Evolutionary conservation across 2,329 filamentous ascomycete species (phyloP).

Genomic region (Cytospora chrysosperma): DNA sequence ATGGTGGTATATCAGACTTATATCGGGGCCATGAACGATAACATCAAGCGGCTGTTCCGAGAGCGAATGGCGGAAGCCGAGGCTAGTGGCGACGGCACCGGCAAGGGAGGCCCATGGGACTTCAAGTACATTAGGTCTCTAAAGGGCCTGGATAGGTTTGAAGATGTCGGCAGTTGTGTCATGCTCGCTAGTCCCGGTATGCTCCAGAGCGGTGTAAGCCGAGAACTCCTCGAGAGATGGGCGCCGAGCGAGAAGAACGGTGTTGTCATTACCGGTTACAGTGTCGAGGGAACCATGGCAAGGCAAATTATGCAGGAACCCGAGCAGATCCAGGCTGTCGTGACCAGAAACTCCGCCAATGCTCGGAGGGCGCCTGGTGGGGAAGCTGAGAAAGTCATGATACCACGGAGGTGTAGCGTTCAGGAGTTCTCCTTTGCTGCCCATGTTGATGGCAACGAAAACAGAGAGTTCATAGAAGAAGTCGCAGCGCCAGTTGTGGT

Average conservation of each 20-base stretch:
- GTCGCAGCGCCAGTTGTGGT: slow-evolving; percentile 89
- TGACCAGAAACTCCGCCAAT: slow-evolving; percentile 69
- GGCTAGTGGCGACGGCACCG: slow-evolving; percentile 69
- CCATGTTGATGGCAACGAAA: slow-evolving; percentile 94
- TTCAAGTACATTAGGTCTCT: slow-evolving; percentile 92
- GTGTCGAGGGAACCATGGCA: slow-evolving; percentile 97
- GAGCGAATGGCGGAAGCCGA: slow-evolving; percentile 91
- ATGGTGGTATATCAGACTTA: slow-evolving; percentile 99
- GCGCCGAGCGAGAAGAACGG: slow-evolving; percentile 95
- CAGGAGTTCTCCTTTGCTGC: slow-evolving; percentile 95
- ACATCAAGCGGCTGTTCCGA: slow-evolving; percentile 92
- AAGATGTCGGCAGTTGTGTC: slow-evolving; percentile 91
- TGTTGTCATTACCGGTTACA: slow-evolving; percentile 98
- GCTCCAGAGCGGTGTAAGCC: slow-evolving; percentile 93
- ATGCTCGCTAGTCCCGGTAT: slow-evolving; percentile 98
- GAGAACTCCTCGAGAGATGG: slow-evolving; percentile 92
- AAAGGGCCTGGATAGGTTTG: slow-evolving; percentile 91
- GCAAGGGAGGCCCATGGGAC: slow-evolving; percentile 89
- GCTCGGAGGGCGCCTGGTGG: slow-evolving; percentile 62
- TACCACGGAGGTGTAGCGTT: slow-evolving; percentile 87
- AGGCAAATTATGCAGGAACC: slow-evolving; percentile 94
- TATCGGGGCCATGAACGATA: slow-evolving; percentile 98
- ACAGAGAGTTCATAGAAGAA: slow-evolving; percentile 95
- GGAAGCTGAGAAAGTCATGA: slow-evolving; percentile 85
- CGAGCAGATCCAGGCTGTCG: slow-evolving; percentile 90